Conservation (phyloP, 257 asterid genomes). For the Fraxinus anomala region DNA sequence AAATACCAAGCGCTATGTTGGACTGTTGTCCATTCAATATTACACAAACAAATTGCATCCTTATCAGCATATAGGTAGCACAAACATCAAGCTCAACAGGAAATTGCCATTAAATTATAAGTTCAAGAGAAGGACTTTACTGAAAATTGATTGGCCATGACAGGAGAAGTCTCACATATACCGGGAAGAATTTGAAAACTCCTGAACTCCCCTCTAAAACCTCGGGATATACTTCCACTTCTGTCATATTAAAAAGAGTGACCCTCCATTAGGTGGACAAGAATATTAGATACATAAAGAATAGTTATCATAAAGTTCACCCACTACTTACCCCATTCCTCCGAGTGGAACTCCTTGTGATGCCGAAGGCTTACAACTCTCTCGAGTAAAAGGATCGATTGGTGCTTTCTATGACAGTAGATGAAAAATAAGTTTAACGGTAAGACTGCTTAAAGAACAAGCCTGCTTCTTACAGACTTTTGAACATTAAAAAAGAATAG, state of each 20-base stretch:
- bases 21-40: not conserved
- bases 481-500: not conserved
- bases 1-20: not conserved
- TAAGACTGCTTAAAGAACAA: not conserved
- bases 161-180: constrained; percentile 86
- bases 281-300: not conserved
- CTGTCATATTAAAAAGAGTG: constrained; percentile 47
- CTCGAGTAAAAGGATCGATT: constrained; percentile 89
- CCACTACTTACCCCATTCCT: constrained; percentile 90
- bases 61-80: not conserved
- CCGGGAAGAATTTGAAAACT: constrained; percentile 97
- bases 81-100: constrained; percentile 17
- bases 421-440: not conserved
- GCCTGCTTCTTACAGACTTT: not conserved
- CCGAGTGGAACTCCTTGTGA: constrained; percentile 98
- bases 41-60: not conserved
- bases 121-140: constrained; percentile 49
- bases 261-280: not conserved
- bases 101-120: constrained; percentile 23
- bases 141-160: constrained; percentile 98
- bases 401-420: constrained; percentile 81
- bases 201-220: constrained; percentile 95
- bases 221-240: constrained; percentile 99
- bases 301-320: not conserved
- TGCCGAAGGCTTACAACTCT: constrained; percentile 93